These are phyloP conservation scores for Gonium pectorale DNA, from an alignment of 139 green algal genomes.

Conservation along the genomic window DNA sequence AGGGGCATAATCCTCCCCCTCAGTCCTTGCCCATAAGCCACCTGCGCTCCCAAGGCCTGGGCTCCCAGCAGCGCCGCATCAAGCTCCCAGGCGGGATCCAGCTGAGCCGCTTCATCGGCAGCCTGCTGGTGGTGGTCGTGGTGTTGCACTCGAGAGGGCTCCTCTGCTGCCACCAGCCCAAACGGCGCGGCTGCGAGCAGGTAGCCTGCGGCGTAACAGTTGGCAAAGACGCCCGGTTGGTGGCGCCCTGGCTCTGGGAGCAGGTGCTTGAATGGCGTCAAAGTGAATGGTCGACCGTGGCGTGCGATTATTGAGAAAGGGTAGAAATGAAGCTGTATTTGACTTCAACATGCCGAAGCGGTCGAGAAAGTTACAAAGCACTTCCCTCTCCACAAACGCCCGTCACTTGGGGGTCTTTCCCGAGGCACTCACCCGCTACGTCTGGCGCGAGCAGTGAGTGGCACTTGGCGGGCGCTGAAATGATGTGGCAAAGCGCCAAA, in stretches of 20 bases:
- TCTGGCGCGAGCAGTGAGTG: conserved; percentile 16
- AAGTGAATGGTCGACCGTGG: too few relatives aligned
- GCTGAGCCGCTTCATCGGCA: background rate
- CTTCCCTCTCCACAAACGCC: too few relatives aligned
- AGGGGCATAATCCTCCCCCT: too few relatives aligned
- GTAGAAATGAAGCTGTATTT: too few relatives aligned
- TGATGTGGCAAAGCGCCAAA: conserved; percentile 41
- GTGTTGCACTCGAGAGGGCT: background rate
- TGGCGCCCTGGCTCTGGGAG: too few relatives aligned
- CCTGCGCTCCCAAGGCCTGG: conserved; percentile 2
- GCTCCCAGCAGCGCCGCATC: conserved; percentile 18
- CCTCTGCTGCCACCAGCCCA: background rate
- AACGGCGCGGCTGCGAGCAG: conserved; percentile 17
- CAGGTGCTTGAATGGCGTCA: too few relatives aligned
- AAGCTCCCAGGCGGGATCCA: background rate
- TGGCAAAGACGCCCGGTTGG: too few relatives aligned
- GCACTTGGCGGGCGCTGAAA: conserved; percentile 15
- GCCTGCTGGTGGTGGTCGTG: background rate
- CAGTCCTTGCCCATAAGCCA: too few relatives aligned
- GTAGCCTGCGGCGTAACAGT: background rate
- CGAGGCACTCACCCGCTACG: conserved; percentile 6
- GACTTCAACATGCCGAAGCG: too few relatives aligned
- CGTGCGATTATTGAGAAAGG: too few relatives aligned
- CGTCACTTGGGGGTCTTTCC: too few relatives aligned
- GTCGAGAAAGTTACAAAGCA: too few relatives aligned